Evolutionary conservation across 108 stramenopile genomes (phyloP).

Genomic region (Fragilariopsis cylindrus): DNA sequence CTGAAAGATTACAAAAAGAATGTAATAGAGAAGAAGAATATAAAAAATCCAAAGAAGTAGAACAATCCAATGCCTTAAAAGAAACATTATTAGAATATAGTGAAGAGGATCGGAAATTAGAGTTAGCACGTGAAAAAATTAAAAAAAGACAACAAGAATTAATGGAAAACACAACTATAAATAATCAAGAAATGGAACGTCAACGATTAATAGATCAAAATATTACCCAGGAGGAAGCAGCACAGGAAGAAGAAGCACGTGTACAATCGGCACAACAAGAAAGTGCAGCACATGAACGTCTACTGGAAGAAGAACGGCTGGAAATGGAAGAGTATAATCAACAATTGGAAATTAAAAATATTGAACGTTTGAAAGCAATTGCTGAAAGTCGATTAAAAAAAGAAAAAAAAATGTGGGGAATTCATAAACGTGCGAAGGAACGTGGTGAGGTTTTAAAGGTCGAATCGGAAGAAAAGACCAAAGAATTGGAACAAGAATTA

Average conservation of each 20-base stretch:
- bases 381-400: neutral
- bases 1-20: neutral
- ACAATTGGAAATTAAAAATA: neutral
- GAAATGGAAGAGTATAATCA: neutral
- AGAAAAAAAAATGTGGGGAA: neutral
- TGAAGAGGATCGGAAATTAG: neutral
- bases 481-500: slow-evolving; percentile 3
- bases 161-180: neutral
- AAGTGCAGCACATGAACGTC: neutral
- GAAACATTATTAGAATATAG: neutral
- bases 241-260: neutral
- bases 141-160: neutral
- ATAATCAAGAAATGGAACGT: neutral
- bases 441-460: neutral
- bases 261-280: neutral
- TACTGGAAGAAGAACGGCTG: neutral
- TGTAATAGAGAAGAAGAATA: neutral
- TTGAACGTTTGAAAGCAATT: neutral
- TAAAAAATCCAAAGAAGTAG: neutral
- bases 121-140: neutral
- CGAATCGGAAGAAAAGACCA: neutral
- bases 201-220: neutral
- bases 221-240: neutral
- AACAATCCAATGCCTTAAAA: neutral
- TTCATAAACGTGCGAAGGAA: neutral